Evolutionary conservation across 257 asterid genomes (phyloP), one percentile per base, ranked within the genome.

Genomic region (Marsdenia floribunda): DNA sequence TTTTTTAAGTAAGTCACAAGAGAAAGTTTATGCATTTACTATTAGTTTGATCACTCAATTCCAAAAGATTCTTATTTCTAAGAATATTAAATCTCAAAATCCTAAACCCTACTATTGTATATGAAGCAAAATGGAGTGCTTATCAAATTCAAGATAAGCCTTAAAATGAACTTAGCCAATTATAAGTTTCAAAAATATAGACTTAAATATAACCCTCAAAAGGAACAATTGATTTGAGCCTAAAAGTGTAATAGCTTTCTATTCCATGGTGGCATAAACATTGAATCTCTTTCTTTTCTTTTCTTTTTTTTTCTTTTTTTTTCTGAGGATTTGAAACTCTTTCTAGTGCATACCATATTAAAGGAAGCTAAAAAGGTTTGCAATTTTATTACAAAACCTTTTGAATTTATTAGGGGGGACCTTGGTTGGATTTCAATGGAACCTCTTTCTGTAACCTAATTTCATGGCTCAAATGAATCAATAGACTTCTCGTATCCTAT

Each of bases 351-450:
- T 64, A 59, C 11, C 9, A 65, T 66, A 57, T 57, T 76, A 74
- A 74, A 37, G 60, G 75, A 70, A 59, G 40, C 35, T 42, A 54
- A 38, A 65, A 65, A 70, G 57, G 49, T 77, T 55, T 74, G 77
- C 42, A 70, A 71, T 63, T 33, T 59, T 49, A 46, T 63, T 70
- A 64, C n/a, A 63, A 18, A 52, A 0, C 66, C 54, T 24, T 74
- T 6, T 19, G 6, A 42, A 42, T 42, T 42, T 42, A 64, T 35
- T 35, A 12, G 37, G 44, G 66, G 79, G 77, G 72, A 77, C 76
- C 73, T 60, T 6, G 68, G 38, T 57, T 72, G 49, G 67, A 70
- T 60, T 54, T 13, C 53, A 6, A 57, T 72, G 72, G 75, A 75
- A 47, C 64, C 68, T 47, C 75, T 42, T 65, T 73, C 71, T 68